phyloP scores from a whole-genome alignment of 163 green algal genomes.

The Scenedesmus sp. region DNA sequence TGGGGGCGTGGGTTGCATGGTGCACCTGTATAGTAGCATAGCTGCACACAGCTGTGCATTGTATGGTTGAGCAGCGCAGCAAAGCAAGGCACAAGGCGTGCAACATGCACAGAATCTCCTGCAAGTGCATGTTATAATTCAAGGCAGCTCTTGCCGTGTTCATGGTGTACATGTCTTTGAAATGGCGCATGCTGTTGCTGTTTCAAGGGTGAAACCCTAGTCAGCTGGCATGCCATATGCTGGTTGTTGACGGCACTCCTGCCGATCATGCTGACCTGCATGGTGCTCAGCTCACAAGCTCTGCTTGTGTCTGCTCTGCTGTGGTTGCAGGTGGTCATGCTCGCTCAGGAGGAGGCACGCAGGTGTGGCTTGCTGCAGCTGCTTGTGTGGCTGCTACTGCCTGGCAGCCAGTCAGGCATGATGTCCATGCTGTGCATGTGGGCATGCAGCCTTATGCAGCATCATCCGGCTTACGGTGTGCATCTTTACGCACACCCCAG shows the following conservation, averaged over 20 bases:
- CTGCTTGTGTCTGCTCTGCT: neutral
- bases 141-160: too few species aligned
- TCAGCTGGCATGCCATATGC: neutral
- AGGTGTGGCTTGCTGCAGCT: slow-evolving; percentile 67
- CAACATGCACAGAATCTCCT: too few species aligned
- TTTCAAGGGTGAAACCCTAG: neutral
- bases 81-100: too few species aligned
- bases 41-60: too few species aligned
- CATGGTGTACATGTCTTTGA: too few species aligned
- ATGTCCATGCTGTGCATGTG: neutral
- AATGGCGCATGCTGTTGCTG: neutral
- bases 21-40: too few species aligned
- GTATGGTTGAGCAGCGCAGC: too few species aligned
- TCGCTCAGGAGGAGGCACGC: slow-evolving; percentile 98
- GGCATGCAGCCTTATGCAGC: neutral
- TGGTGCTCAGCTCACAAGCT: neutral
- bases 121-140: too few species aligned
- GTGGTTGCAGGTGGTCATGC: slow-evolving; percentile 90
- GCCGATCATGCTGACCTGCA: neutral
- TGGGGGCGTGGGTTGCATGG: too few species aligned
- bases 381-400: neutral
- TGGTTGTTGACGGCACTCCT: neutral
- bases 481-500: too few species aligned
- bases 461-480: neutral
- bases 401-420: neutral